Conservation (phyloP, 2,329 filamentous ascomycete species). For the Fusarium bulbicola region DNA sequence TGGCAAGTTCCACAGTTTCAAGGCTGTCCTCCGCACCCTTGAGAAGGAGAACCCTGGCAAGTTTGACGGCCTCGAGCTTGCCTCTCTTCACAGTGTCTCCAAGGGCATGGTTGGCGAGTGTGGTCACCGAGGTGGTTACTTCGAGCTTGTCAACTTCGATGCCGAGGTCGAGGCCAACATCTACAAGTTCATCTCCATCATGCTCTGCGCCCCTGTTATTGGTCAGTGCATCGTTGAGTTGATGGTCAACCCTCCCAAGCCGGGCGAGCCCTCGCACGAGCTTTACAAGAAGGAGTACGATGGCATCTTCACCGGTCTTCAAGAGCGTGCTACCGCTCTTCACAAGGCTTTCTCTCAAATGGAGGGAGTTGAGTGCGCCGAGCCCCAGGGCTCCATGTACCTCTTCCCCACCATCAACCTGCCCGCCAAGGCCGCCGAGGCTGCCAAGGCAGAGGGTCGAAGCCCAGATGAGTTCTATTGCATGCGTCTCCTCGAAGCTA, state of each 20-base stretch:
- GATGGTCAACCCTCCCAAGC: conserved; percentile 93
- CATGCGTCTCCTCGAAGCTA: conserved; percentile 88
- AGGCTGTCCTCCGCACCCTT: conserved; percentile 82
- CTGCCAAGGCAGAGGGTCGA: conserved; percentile 77
- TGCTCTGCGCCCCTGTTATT: conserved; percentile 92
- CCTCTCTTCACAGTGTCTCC: conserved; percentile 89
- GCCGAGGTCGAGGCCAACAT: conserved; percentile 87
- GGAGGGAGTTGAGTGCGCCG: conserved; percentile 93
- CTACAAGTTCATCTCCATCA: conserved; percentile 99
- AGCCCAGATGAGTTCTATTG: conserved; percentile 93
- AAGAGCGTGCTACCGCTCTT: conserved; percentile 81
- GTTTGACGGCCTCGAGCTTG: conserved; percentile 88
- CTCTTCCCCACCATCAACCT: conserved; percentile 95
- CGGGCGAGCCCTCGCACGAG: conserved; percentile 83
- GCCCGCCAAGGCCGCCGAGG: conserved; percentile 77
- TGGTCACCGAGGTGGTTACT: conserved; percentile 96
- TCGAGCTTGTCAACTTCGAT: conserved; percentile 93
- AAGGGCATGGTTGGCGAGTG: conserved; percentile 99
- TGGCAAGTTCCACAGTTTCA: conserved; percentile 96
- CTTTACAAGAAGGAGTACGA: conserved; percentile 89
- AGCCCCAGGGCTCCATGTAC: conserved; percentile 97
- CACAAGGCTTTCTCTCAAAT: conserved; percentile 92
- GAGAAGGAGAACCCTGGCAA: conserved; percentile 78
- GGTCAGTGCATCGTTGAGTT: conserved; percentile 96
- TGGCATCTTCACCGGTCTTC: conserved; percentile 80